These are phyloP conservation scores for Hylodesmum podocarpum DNA, from an alignment of 306 rosid genomes.

Conservation along the genomic window DNA sequence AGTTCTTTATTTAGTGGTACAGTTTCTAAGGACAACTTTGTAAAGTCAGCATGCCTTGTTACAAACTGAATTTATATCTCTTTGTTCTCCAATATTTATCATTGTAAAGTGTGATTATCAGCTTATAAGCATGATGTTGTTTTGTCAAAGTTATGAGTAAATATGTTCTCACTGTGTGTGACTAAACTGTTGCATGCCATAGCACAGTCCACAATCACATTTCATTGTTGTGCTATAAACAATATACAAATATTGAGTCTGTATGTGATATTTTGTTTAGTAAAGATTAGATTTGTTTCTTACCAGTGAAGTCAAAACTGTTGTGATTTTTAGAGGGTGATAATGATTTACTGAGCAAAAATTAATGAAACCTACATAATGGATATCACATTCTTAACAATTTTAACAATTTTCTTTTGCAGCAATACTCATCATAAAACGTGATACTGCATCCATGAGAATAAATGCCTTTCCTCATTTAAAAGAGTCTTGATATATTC, in stretches of 20 bases:
- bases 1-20: conserved; percentile 74
- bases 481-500: too few species aligned
- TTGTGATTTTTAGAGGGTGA: background rate
- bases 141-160: conserved; percentile 22
- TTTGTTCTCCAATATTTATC: conserved; percentile 13
- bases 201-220: background rate
- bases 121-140: conserved; percentile 24
- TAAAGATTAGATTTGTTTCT: background rate
- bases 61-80: conserved; percentile 4
- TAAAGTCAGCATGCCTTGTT: conserved; percentile 27
- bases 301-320: background rate
- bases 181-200: background rate
- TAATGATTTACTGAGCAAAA: background rate
- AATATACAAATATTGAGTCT: background rate
- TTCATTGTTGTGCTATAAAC: conserved; percentile 10
- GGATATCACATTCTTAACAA: background rate
- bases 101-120: conserved; percentile 5
- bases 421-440: background rate
- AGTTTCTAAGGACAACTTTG: conserved; percentile 69
- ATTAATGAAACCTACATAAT: background rate
- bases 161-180: background rate
- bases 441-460: background rate
- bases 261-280: background rate
- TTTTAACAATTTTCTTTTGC: background rate
- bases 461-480: background rate